Percentiles rank a stretch among this genome's conserved stretches.
phyloP scores from a whole-genome alignment of 495 filamentous ascomycete species.

The Penicillium manginii region DNA sequence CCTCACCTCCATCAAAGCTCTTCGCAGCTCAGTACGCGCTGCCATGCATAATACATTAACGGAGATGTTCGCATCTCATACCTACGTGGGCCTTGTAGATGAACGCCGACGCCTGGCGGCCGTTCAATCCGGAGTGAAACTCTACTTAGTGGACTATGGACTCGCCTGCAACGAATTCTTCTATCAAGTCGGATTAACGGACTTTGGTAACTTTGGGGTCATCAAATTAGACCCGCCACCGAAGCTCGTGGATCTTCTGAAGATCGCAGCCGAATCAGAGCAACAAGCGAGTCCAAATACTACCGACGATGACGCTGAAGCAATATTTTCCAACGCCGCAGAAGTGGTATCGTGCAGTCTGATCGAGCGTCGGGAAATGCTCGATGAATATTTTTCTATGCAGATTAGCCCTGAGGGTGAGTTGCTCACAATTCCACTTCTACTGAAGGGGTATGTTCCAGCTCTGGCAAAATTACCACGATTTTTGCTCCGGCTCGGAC shows the following conservation, averaged over 20 bases:
- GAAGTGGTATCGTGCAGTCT: constrained; percentile 63
- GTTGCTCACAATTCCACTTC: constrained; percentile 75
- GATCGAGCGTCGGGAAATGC: constrained; percentile 78
- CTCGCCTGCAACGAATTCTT: constrained; percentile 88
- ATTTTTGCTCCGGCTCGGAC: constrained; percentile 87
- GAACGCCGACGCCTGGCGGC: constrained; percentile 83
- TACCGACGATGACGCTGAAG: constrained; percentile 51
- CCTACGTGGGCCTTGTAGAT: constrained; percentile 93
- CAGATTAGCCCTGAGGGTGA: constrained; percentile 80
- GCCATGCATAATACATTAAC: constrained; percentile 88
- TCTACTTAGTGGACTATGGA: constrained; percentile 94
- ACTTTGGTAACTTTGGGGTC: constrained; percentile 92
- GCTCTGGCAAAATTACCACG: constrained; percentile 82
- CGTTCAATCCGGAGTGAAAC: constrained; percentile 89
- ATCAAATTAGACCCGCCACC: constrained; percentile 82
- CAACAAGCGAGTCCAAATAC: constrained; percentile 24
- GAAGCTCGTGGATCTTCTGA: constrained; percentile 68
- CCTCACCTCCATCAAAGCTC: constrained; percentile 77
- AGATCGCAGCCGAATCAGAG: constrained; percentile 74
- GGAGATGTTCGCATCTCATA: constrained; percentile 86
- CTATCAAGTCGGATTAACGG: constrained; percentile 94
- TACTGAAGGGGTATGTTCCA: constrained; percentile 88
- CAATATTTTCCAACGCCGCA: constrained; percentile 69
- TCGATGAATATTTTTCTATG: constrained; percentile 89
- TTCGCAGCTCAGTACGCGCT: constrained; percentile 80